Percentiles rank a stretch among this genome's conserved stretches.
These are phyloP conservation scores for Bifiguratus adelaidae DNA, from an alignment of 192 early-diverging fungal genomes.

Conservation along the genomic window DNA sequence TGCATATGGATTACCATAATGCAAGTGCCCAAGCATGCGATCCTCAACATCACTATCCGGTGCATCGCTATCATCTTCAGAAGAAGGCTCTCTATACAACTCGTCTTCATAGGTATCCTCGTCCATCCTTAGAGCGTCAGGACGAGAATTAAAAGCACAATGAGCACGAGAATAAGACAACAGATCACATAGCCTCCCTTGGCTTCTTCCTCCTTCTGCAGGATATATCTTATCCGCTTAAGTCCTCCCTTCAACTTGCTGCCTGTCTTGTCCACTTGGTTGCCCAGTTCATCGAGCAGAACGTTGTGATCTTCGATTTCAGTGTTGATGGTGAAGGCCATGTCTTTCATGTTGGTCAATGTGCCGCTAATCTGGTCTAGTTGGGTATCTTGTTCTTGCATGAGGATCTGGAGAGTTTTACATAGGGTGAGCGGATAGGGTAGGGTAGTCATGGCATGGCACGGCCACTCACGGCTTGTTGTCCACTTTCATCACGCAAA, in stretches of 20 bases:
- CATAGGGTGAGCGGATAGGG: neutral
- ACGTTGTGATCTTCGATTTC: conserved; percentile 42
- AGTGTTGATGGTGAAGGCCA: conserved; percentile 39
- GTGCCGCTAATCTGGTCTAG: conserved; percentile 43
- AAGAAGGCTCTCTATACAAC: too few relatives aligned
- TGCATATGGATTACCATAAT: too few relatives aligned
- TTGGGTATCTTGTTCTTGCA: conserved; percentile 48
- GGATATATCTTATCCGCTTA: conserved; percentile 36
- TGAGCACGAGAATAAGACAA: conserved; percentile 37
- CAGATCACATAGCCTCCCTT: conserved; percentile 40
- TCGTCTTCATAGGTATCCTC: too few relatives aligned
- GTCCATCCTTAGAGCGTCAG: conserved; percentile 34
- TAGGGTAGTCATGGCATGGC: neutral
- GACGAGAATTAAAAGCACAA: conserved; percentile 40
- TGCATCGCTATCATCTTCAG: too few relatives aligned
- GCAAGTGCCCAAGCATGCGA: too few relatives aligned
- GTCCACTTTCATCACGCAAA: conserved; percentile 16
- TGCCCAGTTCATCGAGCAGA: conserved; percentile 40
- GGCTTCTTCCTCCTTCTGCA: conserved; percentile 46
- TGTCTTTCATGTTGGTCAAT: conserved; percentile 41
- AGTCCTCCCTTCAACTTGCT: conserved; percentile 31
- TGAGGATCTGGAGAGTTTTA: conserved; percentile 22
- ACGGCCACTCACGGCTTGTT: conserved; percentile 17
- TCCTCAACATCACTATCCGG: too few relatives aligned
- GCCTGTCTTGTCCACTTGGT: conserved; percentile 34